Base-by-base conservation (phyloP, 2,329 filamentous ascomycete species). In the Phialophora macrospora region DNA sequence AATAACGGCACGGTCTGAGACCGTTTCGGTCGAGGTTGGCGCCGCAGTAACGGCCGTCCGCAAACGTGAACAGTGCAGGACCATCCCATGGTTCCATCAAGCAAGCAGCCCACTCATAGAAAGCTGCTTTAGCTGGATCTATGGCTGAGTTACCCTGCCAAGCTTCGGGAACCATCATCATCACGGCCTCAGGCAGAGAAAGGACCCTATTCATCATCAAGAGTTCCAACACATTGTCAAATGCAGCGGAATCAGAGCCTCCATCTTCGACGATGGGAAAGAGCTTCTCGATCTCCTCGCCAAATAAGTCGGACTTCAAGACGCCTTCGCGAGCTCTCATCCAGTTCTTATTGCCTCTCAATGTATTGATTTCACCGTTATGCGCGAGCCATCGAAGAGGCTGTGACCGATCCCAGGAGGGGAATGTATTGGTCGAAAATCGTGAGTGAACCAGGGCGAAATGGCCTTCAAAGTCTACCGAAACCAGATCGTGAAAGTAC, bases 51-150 rank as follows among this genome's bases (percentile, higher is more conserved):
- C 94, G 89, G 68, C 94, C 94, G 77, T 98, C 94, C 30, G 94
- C 92, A 80, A 98, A 98, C 6, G 93, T 97, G 83, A 98, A 98
- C 34, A 98, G 87, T 63, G 94, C 94, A 38, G 94, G 94, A 20
- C 94, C 94, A 79, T 98, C 94, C 94, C 94, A 98, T 17, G 94
- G 93, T 82, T 98, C 94, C 94, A 98, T 98, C 84, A 96, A 91
- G 79, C 94, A 98, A 71, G 93, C 93, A 74, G 94, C 94, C 93
- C 94, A 98, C 79, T 98, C 93, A 80, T 98, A 98, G 81, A 97
- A 98, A 59, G 94, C 94, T 65, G 93, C 91, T 82, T 98, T 98
- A 75, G 92, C 91, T 63, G 93, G 92, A 74, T 97, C 93, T 90
- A 98, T 96, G 66, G 88, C 84, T 44, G 88, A 83, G 79, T 97